Evolutionary conservation across 2,329 filamentous ascomycete species (phyloP).

Genomic region (Ploettnerulaceae sp.): DNA sequence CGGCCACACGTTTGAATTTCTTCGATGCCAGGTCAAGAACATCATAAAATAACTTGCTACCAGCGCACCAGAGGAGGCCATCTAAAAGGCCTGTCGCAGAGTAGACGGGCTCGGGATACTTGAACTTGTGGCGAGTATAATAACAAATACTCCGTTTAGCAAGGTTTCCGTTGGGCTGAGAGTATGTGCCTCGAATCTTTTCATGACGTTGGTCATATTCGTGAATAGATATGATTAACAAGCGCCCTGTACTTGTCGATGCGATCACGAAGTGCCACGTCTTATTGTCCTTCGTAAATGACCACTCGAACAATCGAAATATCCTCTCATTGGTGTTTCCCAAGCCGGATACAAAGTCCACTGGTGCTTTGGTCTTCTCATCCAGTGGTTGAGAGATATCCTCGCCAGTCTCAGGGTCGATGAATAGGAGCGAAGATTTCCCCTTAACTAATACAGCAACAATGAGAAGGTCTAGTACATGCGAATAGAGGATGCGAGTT

Average conservation of each 20-base stretch:
- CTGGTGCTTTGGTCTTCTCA: constrained; percentile 36
- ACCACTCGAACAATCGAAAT: constrained; percentile 59
- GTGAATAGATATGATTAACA: constrained; percentile 51
- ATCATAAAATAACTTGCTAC: constrained; percentile 52
- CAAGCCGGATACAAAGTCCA: constrained; percentile 51
- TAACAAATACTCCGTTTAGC: constrained; percentile 40
- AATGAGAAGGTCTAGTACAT: constrained; percentile 47
- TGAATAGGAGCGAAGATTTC: constrained; percentile 48
- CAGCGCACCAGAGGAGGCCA: constrained; percentile 52
- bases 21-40: constrained; percentile 47
- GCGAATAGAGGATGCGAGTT: constrained; percentile 49
- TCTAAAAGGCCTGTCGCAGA: constrained; percentile 51
- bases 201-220: constrained; percentile 21
- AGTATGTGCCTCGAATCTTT: background rate
- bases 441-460: constrained; percentile 45
- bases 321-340: constrained; percentile 55
- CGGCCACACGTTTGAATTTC: constrained; percentile 45
- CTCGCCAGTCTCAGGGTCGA: constrained; percentile 51
- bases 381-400: constrained; percentile 46
- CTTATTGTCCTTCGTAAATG: constrained; percentile 50
- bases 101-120: constrained; percentile 46
- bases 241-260: constrained; percentile 47
- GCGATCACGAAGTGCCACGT: constrained; percentile 60
- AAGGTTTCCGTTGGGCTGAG: background rate
- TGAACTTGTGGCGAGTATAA: constrained; percentile 49